Conservation (phyloP, 495 filamentous ascomycete genomes). For the Aspergillus wentii region DNA sequence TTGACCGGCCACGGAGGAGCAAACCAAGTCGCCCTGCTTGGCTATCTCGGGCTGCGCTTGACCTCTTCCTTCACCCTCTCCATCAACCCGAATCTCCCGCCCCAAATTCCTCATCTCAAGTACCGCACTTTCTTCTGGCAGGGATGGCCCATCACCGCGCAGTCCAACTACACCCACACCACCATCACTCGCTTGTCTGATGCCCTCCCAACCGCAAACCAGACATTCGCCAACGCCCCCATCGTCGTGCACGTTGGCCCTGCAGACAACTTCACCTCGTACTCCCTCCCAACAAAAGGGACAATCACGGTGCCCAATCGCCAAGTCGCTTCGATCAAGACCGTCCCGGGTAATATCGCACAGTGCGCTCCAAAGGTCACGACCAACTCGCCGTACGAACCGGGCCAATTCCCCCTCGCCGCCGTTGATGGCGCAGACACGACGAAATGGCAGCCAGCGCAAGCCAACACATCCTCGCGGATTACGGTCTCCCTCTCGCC, state of each 20-base stretch:
- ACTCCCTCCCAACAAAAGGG: conserved; percentile 45
- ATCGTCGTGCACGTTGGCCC: conserved; percentile 50
- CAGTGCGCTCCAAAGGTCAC: conserved; percentile 60
- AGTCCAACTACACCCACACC: conserved; percentile 63
- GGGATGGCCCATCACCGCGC: conserved; percentile 58
- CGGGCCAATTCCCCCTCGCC: conserved; percentile 68
- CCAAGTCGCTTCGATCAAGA: conserved; percentile 36
- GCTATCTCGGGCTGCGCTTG: conserved; percentile 56
- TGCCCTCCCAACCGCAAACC: conserved; percentile 35
- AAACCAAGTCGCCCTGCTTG: conserved; percentile 57
- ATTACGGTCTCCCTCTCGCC: conserved; percentile 44
- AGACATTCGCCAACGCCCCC: conserved; percentile 39
- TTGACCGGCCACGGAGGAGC: conserved; percentile 61
- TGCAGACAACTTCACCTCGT: conserved; percentile 27
- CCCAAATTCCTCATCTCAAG: conserved; percentile 55
- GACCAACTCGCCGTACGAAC: conserved; percentile 40
- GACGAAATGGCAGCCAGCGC: conserved; percentile 67
- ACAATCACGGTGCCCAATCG: conserved; percentile 58
- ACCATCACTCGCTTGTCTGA: conserved; percentile 45
- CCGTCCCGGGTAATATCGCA: conserved; percentile 54
- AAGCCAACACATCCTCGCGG: conserved; percentile 40
- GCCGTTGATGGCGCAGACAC: conserved; percentile 65
- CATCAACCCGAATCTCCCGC: conserved; percentile 55
- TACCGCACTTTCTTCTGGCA: conserved; percentile 69
- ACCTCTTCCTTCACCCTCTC: conserved; percentile 46